Conservation (phyloP, 2,329 filamentous ascomycete genomes). For the Colletotrichum lupini region DNA sequence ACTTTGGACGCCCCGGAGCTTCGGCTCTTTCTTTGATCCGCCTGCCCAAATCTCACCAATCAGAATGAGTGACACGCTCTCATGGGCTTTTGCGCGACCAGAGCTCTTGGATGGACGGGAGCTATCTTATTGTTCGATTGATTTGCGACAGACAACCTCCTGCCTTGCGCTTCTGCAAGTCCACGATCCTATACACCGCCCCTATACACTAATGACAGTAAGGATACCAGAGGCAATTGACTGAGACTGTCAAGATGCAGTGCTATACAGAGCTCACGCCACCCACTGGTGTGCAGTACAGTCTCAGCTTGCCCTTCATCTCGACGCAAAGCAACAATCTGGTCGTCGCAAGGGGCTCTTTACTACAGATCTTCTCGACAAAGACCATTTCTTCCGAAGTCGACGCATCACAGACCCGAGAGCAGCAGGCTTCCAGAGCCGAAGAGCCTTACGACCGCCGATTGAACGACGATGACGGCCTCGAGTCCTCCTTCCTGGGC, state of each 20-base stretch:
- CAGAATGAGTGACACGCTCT: neutral
- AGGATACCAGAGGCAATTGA: slow-evolving; percentile 24
- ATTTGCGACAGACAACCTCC: slow-evolving; percentile 4
- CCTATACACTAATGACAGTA: slow-evolving; percentile 26
- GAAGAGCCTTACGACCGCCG: slow-evolving; percentile 62
- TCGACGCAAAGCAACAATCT: slow-evolving; percentile 83
- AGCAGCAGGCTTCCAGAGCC: slow-evolving; percentile 51
- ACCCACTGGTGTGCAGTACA: slow-evolving; percentile 93
- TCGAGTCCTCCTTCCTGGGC: slow-evolving; percentile 74
- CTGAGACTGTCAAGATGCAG: slow-evolving; percentile 75
- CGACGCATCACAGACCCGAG: slow-evolving; percentile 55
- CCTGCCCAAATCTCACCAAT: neutral
- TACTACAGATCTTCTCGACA: slow-evolving; percentile 90
- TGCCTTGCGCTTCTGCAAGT: neutral
- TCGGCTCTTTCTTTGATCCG: slow-evolving; percentile 20
- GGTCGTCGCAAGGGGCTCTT: slow-evolving; percentile 89
- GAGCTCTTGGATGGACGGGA: slow-evolving; percentile 12
- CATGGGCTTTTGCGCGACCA: neutral
- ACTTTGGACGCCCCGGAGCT: neutral
- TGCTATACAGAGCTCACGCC: slow-evolving; percentile 96
- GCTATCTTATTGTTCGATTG: slow-evolving; percentile 3
- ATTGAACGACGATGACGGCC: slow-evolving; percentile 69
- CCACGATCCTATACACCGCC: neutral
- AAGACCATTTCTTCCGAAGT: slow-evolving; percentile 74
- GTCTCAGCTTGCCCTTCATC: slow-evolving; percentile 81